A percentile compares a stretch with the other conserved stretches of the same genome.
These are phyloP conservation scores for Nelumbo lutea DNA, from an alignment of 164 flowering plant genomes.

Conservation along the genomic window DNA sequence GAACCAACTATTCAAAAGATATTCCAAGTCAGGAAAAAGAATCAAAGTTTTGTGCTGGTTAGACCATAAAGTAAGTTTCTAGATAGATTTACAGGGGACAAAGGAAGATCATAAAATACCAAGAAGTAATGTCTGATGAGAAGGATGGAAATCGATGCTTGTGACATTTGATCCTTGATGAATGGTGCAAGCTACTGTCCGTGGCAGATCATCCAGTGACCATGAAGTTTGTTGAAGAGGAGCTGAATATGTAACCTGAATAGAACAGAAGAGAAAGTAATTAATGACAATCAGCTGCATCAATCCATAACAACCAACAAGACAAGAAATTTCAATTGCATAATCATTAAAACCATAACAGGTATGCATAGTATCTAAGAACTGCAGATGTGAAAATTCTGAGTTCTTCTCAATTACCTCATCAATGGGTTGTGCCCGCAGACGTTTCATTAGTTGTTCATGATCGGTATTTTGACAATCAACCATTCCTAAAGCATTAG, in stretches of 20 bases:
- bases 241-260: constrained; percentile 65
- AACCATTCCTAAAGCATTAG: constrained; percentile 58
- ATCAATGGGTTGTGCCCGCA: constrained; percentile 65
- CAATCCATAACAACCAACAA: background rate
- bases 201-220: constrained; percentile 79
- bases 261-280: background rate
- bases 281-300: background rate
- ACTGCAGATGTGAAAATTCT: background rate
- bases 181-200: constrained; percentile 54
- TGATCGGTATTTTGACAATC: constrained; percentile 80
- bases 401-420: constrained; percentile 42
- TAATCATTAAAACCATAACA: background rate
- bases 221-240: constrained; percentile 56
- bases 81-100: background rate
- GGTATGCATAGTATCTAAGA: background rate
- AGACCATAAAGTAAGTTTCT: background rate
- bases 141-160: constrained; percentile 95
- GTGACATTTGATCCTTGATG: constrained; percentile 72
- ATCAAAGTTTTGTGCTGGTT: background rate
- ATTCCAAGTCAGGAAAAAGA: constrained; percentile 9
- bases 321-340: background rate
- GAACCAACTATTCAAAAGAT: constrained; percentile 55
- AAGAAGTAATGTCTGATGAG: constrained; percentile 66
- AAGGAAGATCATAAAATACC: constrained; percentile 32
- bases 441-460: constrained; percentile 80